Evolutionary conservation across 768 basidiomycete genomes (phyloP), one percentile per base, ranked within the genome.

Genomic region (Boletus tylopilopsis): DNA sequence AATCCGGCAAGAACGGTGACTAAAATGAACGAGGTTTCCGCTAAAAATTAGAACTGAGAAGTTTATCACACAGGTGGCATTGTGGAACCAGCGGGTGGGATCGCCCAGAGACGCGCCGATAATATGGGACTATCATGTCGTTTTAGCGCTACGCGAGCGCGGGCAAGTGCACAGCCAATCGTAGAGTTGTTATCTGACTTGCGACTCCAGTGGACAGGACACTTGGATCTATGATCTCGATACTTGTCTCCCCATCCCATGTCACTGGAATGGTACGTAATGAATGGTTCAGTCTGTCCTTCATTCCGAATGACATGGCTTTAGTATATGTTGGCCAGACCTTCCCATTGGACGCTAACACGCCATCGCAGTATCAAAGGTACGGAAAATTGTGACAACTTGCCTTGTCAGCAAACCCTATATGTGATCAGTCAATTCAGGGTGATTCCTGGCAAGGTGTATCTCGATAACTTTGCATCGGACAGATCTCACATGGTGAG

Each of bases 111-210:
- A 67, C 30, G 56, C 46, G 4, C 65, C 76, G 35, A 76, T 87
- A 18, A 65, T 87, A 35, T 88, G 85, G 85, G 86, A 89, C 62
- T 88, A 89, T 65, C 86, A 88, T 59, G 85, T 84, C 56, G 66
- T 89, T 35, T 73, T 85, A 12, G 62, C 79, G 39, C 68, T 87
- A 25, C 73, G 72, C 35, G 67, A 71, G 49, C 71, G 60, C 25
- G 30, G 40, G 12, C 45, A 39, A 29, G 11, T 12, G 27, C 23
- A 36, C 34, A 42, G 32, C 48, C 44, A 33, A 40, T 37, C 36
- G 15, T 42, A 23, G 47, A 42, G n/a, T 36, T 37, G 27, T 21
- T 19, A n/a, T 29, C 52, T 18, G 38, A 45, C 40, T 13, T 10
- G 29, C 29, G 29, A 30, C 13, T n/a, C n/a, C 40, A 36, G 27